phyloP scores from a whole-genome alignment of 495 filamentous ascomycete genomes.

The Echria macrotheca region DNA sequence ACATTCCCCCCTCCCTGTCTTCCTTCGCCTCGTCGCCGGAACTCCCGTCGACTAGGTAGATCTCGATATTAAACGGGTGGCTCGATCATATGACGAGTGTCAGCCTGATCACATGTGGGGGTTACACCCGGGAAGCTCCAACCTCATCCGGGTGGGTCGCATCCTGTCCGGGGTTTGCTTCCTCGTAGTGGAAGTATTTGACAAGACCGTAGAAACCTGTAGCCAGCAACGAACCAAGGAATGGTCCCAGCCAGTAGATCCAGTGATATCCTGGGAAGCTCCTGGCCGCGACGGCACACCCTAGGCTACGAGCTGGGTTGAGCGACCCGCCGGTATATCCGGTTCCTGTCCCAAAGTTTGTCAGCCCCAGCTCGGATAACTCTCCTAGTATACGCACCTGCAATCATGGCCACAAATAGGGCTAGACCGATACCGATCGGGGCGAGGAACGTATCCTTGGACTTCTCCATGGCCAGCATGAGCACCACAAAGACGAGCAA shows the following conservation, averaged over 20 bases:
- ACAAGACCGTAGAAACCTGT: constrained; percentile 61
- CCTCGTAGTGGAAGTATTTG: constrained; percentile 63
- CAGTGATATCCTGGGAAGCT: constrained; percentile 45
- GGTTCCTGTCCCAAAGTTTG: too few relatives aligned
- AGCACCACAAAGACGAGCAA: constrained; percentile 67
- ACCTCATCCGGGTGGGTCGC: constrained; percentile 1
- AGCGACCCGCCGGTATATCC: constrained; percentile 52
- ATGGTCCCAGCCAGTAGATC: constrained; percentile 63
- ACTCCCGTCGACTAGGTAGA: too few relatives aligned
- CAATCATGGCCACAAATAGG: constrained; percentile 62
- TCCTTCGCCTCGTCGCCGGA: too few relatives aligned
- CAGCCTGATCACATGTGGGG: too few relatives aligned
- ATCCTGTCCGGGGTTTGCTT: constrained; percentile 72
- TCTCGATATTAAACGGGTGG: too few relatives aligned
- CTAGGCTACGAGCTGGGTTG: constrained; percentile 50
- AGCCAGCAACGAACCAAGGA: constrained; percentile 59
- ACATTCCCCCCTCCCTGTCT: too few relatives aligned
- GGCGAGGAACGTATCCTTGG: constrained; percentile 65
- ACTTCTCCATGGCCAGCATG: constrained; percentile 71
- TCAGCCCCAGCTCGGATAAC: too few relatives aligned
- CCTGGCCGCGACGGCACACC: constrained; percentile 42
- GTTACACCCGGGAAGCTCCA: too few relatives aligned
- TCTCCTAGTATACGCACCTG: constrained; percentile 45
- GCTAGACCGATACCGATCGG: constrained; percentile 68
- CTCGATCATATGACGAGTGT: too few relatives aligned